Base-by-base conservation (phyloP, 352 stramenopile genomes). In the Pythium rhizo-oryzae region DNA sequence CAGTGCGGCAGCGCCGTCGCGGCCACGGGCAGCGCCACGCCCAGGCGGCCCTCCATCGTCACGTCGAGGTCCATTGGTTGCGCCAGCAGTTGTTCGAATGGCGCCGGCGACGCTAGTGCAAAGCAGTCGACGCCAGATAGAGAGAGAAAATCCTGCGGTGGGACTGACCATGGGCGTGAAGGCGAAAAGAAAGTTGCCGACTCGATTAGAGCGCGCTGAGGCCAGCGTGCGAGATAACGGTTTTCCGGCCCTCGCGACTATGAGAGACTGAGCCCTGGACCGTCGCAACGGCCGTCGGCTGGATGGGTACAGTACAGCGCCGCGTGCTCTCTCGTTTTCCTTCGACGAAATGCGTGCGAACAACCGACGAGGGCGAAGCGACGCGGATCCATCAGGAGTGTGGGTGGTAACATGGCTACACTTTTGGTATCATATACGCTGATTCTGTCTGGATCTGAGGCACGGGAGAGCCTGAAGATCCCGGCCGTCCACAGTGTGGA, bases 1-100 rank as follows among this genome's bases (percentile, higher is more conserved):
- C 72, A 80, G 4, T 41, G n/a, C 6, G 75, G 72, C 49, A 78
- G 52, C 24, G 64, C 53, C 15, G 43, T 24, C 1, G 52, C 57
- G 9, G 62, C 50, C 4, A 80, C 59, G 3, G 75, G 75, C 49
- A 78, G 57, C 43, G 66, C 67, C 54, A 73, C 60, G 55, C 70
- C 72, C 18, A 75, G 43, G 33, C 68, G 47, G 24, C 72, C 55
- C 25, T 77, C 71, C 33, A 77, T 50, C 19, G 63, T 77, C 37
- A 78, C 47, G 2, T 65, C 46, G n/a, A 25, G 15, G 30, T 74
- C 65, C 69, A 76, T 71, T 33, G 28, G 28, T 6, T 33, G 28
- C 6, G 28, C 3, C 28, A 33, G 28, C 28, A 6, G 28, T 33
- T 33, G 28, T 33, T 33, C 28, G 28, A 33, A 33, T 33, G 28